phyloP scores from a whole-genome alignment of 257 asterid species.

The Mentha longifolia region DNA sequence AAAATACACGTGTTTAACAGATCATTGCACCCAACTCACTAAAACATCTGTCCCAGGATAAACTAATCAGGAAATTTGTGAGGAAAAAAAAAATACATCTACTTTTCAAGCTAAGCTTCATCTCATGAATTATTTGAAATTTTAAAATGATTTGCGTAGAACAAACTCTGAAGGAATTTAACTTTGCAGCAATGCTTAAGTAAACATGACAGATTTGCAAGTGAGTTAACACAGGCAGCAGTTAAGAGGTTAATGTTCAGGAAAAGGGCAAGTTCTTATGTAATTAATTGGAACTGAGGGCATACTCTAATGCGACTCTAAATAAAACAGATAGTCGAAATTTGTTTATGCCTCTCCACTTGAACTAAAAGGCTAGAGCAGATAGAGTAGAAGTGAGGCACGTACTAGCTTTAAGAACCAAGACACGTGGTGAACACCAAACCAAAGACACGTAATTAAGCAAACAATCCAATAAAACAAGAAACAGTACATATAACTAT shows the following conservation, averaged over 20 bases:
- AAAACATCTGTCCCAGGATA: neutral
- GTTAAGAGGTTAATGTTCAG: neutral
- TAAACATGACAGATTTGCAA: neutral
- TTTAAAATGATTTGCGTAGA: neutral
- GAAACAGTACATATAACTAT: neutral
- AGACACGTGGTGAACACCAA: too few relatives aligned
- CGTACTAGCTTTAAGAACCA: too few relatives aligned
- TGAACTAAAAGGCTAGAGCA: slow-evolving; percentile 5
- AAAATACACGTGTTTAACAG: neutral
- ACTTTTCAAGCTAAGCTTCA: neutral
- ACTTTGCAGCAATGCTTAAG: neutral
- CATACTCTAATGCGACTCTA: neutral
- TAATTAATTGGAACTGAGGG: neutral
- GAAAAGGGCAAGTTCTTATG: neutral
- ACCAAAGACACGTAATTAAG: neutral
- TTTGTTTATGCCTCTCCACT: neutral
- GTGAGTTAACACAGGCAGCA: neutral
- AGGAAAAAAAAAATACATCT: neutral
- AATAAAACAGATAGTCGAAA: neutral
- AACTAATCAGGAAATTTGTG: neutral
- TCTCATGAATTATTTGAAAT: neutral
- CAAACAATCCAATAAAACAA: neutral
- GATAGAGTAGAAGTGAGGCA: neutral
- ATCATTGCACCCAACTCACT: neutral
- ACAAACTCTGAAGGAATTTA: neutral